These are phyloP conservation scores for Mycena maculata DNA, from an alignment of 768 basidiomycete genomes.

Conservation along the genomic window DNA sequence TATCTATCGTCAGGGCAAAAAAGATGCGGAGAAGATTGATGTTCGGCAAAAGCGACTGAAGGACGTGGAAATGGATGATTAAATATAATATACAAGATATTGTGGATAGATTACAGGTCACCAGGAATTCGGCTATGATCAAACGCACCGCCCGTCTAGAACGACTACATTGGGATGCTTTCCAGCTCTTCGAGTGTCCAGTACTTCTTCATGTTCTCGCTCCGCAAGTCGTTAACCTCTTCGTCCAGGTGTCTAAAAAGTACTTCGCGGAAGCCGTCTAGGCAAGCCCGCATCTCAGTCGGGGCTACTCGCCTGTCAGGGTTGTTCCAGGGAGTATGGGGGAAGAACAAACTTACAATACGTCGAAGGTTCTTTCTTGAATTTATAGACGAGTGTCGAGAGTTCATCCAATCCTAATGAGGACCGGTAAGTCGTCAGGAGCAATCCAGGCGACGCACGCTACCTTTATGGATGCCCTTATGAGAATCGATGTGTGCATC, in stretches of 20 bases:
- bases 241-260: conserved; percentile 66
- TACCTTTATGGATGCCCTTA: conserved; percentile 61
- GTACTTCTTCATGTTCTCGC: conserved; percentile 64
- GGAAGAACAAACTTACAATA: conserved; percentile 47
- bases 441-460: background rate
- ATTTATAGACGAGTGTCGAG: conserved; percentile 52
- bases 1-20: conserved; percentile 47
- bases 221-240: conserved; percentile 62
- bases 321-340: background rate
- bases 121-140: too few species aligned
- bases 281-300: conserved; percentile 58
- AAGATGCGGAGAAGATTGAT: conserved; percentile 43
- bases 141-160: too few species aligned
- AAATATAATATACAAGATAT: background rate
- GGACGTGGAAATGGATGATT: conserved; percentile 29
- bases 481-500: conserved; percentile 63
- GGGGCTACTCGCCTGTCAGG: conserved; percentile 43
- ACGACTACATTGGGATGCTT: conserved; percentile 42
- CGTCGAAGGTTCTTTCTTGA: conserved; percentile 53
- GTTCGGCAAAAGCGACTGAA: conserved; percentile 38
- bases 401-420: conserved; percentile 54
- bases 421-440: background rate
- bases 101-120: background rate
- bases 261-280: conserved; percentile 62
- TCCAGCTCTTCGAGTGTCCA: conserved; percentile 62